Base-by-base conservation (phyloP, 805 yeast species). In the Citeromyces matritensis region DNA sequence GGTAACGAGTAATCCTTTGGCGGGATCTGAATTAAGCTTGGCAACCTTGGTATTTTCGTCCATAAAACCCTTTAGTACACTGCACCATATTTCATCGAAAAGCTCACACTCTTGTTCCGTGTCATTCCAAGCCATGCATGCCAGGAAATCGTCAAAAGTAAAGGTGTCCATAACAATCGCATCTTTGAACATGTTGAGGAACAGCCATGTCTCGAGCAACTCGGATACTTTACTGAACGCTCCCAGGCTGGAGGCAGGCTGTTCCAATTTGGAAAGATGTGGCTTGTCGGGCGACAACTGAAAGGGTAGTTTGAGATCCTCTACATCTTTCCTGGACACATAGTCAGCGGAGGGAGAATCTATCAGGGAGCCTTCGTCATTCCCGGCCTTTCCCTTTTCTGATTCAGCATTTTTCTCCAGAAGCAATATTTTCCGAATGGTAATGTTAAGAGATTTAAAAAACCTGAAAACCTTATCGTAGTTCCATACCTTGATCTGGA, bases 141-240 rank as follows among this genome's bases (percentile, higher is more conserved):
- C 68, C 6, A 77, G 46, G 43, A 69, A 80, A 40, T 78, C 93
- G 52, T 83, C 95, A 54, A 79, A 81, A 0, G 88, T 75, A 42
- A 81, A 75, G 0, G 78, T 66, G 42, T 77, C 84, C n/a, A 84
- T 52, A 4, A 64, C 46, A 23, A 83, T 54, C 1, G 83, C 71
- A 24, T 63, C 63, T 40, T 73, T 69, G 48, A 74, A 83, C 31
- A 80, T 63, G 47, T 81, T 81, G 19, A 82, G 49, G 43, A 83
- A 84, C 2, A 69, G 58, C 94, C 94, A 84, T 3, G 66, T 49
- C 42, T 81, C 86, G 15, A 84, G 46, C 1, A 77, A 64, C 31
- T 66, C 69, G 1, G 55, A 48, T 9, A 47, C 39, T 27, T 51
- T 44, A 11, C 43, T 38, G 19, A 43, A 31, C 3, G 38, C 37